phyloP scores from a whole-genome alignment of 2,329 filamentous ascomycete genomes.

The Verticillium isaacii region DNA sequence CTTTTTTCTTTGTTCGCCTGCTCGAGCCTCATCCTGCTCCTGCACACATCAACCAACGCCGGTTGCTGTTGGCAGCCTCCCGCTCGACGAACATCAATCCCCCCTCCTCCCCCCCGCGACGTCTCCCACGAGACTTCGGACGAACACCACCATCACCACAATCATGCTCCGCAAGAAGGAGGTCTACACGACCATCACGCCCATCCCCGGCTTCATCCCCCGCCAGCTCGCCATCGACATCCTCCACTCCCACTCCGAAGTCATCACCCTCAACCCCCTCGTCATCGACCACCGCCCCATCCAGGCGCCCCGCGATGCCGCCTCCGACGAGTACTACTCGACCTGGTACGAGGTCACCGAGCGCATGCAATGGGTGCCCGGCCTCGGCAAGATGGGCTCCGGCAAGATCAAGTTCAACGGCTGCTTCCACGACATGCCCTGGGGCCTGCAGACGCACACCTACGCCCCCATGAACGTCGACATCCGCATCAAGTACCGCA shows the following conservation, averaged over 20 bases:
- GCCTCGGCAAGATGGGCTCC: constrained; percentile 59
- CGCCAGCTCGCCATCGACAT: constrained; percentile 69
- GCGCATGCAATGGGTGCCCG: constrained; percentile 64
- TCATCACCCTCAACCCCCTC: constrained; percentile 67
- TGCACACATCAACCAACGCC: neutral
- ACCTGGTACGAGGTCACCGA: constrained; percentile 72
- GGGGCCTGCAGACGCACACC: constrained; percentile 67
- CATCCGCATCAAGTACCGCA: constrained; percentile 63
- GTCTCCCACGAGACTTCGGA: no score
- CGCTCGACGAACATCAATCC: neutral
- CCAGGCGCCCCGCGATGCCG: constrained; percentile 61
- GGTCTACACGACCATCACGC: constrained; percentile 63
- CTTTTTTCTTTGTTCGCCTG: neutral
- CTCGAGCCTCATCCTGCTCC: neutral
- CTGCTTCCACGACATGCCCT: constrained; percentile 68
- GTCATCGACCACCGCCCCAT: constrained; percentile 61
- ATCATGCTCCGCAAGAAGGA: constrained; percentile 60
- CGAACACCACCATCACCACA: neutral
- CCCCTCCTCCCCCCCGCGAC: no score
- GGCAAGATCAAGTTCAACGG: constrained; percentile 65
- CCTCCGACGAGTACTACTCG: constrained; percentile 66
- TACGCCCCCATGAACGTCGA: constrained; percentile 65
- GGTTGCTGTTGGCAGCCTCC: neutral
- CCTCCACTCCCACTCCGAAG: constrained; percentile 64
- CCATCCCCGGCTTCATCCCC: constrained; percentile 65